A percentile compares a stretch with the other conserved stretches of the same genome.
These are phyloP conservation scores for Wickerhamomyces silvicola DNA, from an alignment of 805 yeast genomes.

Conservation along the genomic window DNA sequence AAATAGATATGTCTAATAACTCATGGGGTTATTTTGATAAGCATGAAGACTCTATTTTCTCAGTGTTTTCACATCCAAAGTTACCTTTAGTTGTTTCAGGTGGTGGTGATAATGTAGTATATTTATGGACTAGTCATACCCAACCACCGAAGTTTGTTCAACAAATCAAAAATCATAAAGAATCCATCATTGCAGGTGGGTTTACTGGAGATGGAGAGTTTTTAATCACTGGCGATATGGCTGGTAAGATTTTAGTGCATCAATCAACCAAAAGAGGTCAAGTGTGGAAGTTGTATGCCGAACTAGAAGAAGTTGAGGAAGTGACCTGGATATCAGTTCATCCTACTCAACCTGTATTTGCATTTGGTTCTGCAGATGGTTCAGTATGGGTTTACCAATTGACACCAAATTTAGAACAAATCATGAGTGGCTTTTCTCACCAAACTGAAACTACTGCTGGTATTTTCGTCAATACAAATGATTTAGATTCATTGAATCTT, in stretches of 20 bases:
- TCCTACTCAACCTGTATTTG: conserved; percentile 74
- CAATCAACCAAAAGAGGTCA: conserved; percentile 72
- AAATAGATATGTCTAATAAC: conserved; percentile 84
- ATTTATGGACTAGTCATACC: conserved; percentile 87
- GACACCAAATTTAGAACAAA: conserved; percentile 51
- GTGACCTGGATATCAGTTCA: conserved; percentile 78
- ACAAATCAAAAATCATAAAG: conserved; percentile 75
- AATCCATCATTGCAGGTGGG: conserved; percentile 78
- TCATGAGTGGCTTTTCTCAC: conserved; percentile 79
- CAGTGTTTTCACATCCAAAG: conserved; percentile 76
- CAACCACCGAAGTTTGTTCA: conserved; percentile 78
- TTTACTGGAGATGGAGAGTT: conserved; percentile 80
- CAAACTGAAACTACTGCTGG: conserved; percentile 78
- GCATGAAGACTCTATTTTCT: conserved; percentile 83
- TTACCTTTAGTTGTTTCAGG: conserved; percentile 87
- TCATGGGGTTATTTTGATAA: conserved; percentile 84
- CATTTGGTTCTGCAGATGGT: conserved; percentile 90
- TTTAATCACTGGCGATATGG: conserved; percentile 90
- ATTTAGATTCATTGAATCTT: conserved; percentile 53
- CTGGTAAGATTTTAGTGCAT: conserved; percentile 74
- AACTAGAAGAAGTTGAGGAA: conserved; percentile 85
- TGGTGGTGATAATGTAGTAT: conserved; percentile 89
- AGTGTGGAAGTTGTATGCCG: conserved; percentile 66
- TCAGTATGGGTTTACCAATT: conserved; percentile 90
- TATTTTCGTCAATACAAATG: conserved; percentile 55